Base-by-base conservation (phyloP, 2,329 filamentous ascomycete genomes). In the Penicillium sp. region DNA sequence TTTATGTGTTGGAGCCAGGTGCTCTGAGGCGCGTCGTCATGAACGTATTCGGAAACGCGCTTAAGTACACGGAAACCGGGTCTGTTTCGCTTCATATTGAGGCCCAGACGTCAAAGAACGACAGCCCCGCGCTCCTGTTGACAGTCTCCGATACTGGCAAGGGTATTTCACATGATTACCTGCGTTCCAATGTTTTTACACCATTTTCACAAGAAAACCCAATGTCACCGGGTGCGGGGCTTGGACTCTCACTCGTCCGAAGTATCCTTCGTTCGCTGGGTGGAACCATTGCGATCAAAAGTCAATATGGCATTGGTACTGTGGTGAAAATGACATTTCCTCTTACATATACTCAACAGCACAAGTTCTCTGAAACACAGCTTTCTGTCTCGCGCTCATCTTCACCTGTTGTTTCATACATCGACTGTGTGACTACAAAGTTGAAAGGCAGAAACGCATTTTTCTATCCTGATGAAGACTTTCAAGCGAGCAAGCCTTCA, bases 181-280 rank as follows among this genome's bases (percentile, higher is more conserved):
- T 89, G 13, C 77, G 81, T 27, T 80, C 83, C 9, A 79, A 80
- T 10, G 69, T 89, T 0, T 90, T 86, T 66, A 83, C 80, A 0
- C 84, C 75, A 5, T 77, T 77, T 48, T 68, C 73, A 1, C 88
- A 90, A 60, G 88, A 90, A 64, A 80, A 88, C 45, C 72, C 76
- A 0, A 69, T 90, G 1, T 77, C 81, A 0, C 80, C 69, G 3
- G 73, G 74, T n/a, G 73, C 74, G 0, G 75, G 74, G 0, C 75
- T 90, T 0, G 88, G 88, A 0, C 72, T 91, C 26, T 86, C 83
- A 39, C 82, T 90, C 7, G 87, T 90, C 2, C 80, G 82, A 21
- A 67, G 77, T 67, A 84, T 90, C 5, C 80, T 88, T 11, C 79
- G 81, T 39, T 81, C 83, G 21, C 74, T 89, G 0, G 78, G 80